These are phyloP conservation scores for Ascoidea tarda DNA, from an alignment of 805 yeast species.

Conservation along the genomic window DNA sequence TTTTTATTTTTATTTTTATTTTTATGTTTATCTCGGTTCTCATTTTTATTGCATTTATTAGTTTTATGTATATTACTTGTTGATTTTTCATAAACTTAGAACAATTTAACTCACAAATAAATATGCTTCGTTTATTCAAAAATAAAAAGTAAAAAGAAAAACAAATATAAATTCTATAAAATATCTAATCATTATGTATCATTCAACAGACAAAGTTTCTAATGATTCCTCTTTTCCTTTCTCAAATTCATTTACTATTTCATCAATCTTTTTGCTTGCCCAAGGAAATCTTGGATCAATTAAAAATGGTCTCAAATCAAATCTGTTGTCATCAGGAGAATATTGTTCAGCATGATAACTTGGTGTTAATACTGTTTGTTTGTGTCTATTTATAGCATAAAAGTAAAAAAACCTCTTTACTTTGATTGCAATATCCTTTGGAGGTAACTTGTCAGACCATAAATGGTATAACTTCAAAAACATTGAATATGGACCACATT, in stretches of 20 bases:
- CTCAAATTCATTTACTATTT: slow-evolving; percentile 47
- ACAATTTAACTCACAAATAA: no score
- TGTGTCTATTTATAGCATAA: slow-evolving; percentile 92
- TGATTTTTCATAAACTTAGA: no score
- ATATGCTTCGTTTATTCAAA: neutral
- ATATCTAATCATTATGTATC: slow-evolving; percentile 2
- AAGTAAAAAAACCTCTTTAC: slow-evolving; percentile 87
- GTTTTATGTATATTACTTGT: no score
- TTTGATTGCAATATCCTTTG: slow-evolving; percentile 78
- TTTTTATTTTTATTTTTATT: no score
- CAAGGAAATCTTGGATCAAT: slow-evolving; percentile 81
- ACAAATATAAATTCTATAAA: neutral
- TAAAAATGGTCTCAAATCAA: slow-evolving; percentile 90
- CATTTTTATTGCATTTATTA: no score
- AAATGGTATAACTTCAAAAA: slow-evolving; percentile 79
- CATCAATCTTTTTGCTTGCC: slow-evolving; percentile 83
- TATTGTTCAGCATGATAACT: slow-evolving; percentile 96
- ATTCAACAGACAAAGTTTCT: slow-evolving; percentile 33
- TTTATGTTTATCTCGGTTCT: no score
- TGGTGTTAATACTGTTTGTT: slow-evolving; percentile 96
- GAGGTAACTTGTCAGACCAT: slow-evolving; percentile 80
- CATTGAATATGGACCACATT: slow-evolving; percentile 95
- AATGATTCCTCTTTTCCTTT: slow-evolving; percentile 19
- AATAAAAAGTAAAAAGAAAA: neutral
- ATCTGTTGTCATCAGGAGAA: slow-evolving; percentile 96